Evolutionary conservation across 176 grass and related monocot genomes (phyloP).

Genomic region (Hordeum marinum): DNA sequence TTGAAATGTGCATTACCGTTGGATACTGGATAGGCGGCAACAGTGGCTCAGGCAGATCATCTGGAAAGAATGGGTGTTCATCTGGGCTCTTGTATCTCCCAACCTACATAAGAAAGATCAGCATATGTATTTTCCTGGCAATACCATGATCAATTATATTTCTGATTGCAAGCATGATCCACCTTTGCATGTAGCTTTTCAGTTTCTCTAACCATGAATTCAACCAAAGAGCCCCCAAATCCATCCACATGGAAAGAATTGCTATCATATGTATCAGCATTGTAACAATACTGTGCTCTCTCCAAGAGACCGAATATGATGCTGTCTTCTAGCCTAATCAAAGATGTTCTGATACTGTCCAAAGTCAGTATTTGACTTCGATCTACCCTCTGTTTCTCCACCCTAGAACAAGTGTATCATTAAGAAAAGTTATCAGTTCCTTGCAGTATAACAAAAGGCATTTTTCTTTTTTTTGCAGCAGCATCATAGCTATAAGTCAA

Average conservation of each 20-base stretch:
- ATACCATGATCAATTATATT: background rate
- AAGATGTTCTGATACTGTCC: slow-evolving; percentile 63
- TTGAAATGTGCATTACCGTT: slow-evolving; percentile 37
- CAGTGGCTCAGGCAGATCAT: slow-evolving; percentile 65
- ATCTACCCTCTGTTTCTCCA: slow-evolving; percentile 67
- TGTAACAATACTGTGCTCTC: slow-evolving; percentile 82
- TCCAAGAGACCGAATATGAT: slow-evolving; percentile 93
- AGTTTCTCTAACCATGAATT: slow-evolving; percentile 84
- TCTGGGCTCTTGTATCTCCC: slow-evolving; percentile 97
- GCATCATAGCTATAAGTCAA: background rate
- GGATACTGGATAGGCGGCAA: slow-evolving; percentile 91
- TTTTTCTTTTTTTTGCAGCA: background rate
- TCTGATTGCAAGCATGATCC: background rate
- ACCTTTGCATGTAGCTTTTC: slow-evolving; percentile 89
- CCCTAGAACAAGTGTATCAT: slow-evolving; percentile 27
- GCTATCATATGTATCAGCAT: slow-evolving; percentile 69
- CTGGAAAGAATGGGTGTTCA: slow-evolving; percentile 92
- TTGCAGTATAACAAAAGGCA: background rate
- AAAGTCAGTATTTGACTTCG: slow-evolving; percentile 77
- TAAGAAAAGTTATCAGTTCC: slow-evolving; percentile 3
- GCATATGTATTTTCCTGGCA: slow-evolving; percentile 6
- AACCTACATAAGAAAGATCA: slow-evolving; percentile 51
- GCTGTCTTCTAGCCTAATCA: slow-evolving; percentile 96
- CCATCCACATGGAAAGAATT: slow-evolving; percentile 62
- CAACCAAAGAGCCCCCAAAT: slow-evolving; percentile 69